phyloP scores from a whole-genome alignment of 2,329 filamentous ascomycete genomes.

The Ceratocystis smalleyi region DNA sequence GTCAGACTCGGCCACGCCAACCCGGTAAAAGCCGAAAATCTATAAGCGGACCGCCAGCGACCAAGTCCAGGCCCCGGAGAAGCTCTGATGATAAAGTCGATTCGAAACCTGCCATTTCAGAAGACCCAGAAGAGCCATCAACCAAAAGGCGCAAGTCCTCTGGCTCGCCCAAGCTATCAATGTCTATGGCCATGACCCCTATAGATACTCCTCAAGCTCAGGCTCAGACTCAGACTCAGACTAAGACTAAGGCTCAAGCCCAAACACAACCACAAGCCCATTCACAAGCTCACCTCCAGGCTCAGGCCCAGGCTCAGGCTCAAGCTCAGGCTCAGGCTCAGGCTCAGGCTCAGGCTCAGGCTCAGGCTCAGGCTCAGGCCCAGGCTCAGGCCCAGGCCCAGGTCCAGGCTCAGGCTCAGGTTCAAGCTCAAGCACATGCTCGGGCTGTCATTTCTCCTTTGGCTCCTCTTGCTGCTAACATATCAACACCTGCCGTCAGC shows the following conservation, averaged over 20 bases:
- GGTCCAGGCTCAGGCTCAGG: neutral
- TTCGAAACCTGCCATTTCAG: neutral
- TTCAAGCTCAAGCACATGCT: conserved; percentile 15
- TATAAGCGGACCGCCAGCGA: neutral
- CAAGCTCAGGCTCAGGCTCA: neutral
- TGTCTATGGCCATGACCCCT: conserved; percentile 65
- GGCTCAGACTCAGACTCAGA: conserved; percentile 22
- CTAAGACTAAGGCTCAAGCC: neutral
- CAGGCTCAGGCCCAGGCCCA: neutral
- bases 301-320: conserved; percentile 12
- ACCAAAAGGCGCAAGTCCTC: conserved; percentile 66
- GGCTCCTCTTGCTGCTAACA: conserved; percentile 14
- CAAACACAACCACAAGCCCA: conserved; percentile 17
- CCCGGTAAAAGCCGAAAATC: conserved; percentile 16
- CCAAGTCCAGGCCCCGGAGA: conserved; percentile 3
- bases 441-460: conserved; percentile 25
- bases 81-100: conserved; percentile 15
- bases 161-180: conserved; percentile 56
- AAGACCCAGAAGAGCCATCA: conserved; percentile 30
- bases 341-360: neutral
- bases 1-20: conserved; percentile 21
- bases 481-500: neutral
- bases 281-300: conserved; percentile 20
- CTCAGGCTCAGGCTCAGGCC: neutral
- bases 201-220: conserved; percentile 42